Conservation (phyloP, 1,139 yeast genomes). For the Taphrina sp. region DNA sequence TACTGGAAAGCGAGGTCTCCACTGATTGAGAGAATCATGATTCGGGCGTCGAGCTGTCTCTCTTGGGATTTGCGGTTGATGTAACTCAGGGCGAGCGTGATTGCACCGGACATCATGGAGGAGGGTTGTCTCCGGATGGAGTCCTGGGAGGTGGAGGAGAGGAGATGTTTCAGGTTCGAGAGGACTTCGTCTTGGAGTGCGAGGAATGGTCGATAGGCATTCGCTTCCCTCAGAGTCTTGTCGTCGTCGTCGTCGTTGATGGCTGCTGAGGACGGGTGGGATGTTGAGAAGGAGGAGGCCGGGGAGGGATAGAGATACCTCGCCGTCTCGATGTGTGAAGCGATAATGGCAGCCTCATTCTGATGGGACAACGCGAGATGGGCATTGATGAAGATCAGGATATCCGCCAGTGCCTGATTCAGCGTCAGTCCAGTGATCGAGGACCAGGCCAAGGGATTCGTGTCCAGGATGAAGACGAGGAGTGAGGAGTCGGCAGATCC, state of each 20-base stretch:
- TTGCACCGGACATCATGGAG: constrained; percentile 71
- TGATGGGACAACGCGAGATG: constrained; percentile 83
- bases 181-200: constrained; percentile 75
- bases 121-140: constrained; percentile 41
- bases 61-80: constrained; percentile 55
- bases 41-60: constrained; percentile 40
- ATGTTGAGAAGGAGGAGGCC: constrained; percentile 35
- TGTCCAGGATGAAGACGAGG: constrained; percentile 72
- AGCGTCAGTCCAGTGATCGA: constrained; percentile 50
- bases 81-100: constrained; percentile 73
- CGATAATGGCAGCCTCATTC: constrained; percentile 79
- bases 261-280: constrained; percentile 25
- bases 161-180: constrained; percentile 55
- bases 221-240: constrained; percentile 34
- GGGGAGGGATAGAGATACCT: constrained; percentile 65
- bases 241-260: constrained; percentile 29
- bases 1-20: constrained; percentile 79
- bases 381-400: constrained; percentile 74
- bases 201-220: constrained; percentile 82
- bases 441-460: constrained; percentile 77
- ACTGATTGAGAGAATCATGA: constrained; percentile 70
- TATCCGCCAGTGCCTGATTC: constrained; percentile 57
- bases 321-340: constrained; percentile 72
- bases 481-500: constrained; percentile 56
- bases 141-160: constrained; percentile 44